A percentile compares a stretch with the other conserved stretches of the same genome.
These are phyloP conservation scores for Ganoderma leucocontextum DNA, from an alignment of 1,284 basidiomycete species.

Conservation along the genomic window DNA sequence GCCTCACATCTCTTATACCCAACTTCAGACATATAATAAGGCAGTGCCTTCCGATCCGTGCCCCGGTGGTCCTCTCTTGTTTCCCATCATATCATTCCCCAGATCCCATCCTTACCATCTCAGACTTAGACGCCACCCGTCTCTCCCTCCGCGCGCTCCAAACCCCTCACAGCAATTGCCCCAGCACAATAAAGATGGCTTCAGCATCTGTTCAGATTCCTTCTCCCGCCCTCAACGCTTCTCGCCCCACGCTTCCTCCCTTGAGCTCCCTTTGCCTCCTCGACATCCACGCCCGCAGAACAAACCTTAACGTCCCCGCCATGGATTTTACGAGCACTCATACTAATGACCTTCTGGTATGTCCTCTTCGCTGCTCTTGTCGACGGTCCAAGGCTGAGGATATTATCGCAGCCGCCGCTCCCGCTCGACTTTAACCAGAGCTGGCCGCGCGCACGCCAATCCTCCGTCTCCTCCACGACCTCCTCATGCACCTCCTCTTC, in stretches of 20 bases:
- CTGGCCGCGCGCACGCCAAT: slow-evolving; percentile 41
- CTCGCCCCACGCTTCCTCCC: slow-evolving; percentile 65
- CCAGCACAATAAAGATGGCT: slow-evolving; percentile 37
- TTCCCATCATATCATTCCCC: slow-evolving; percentile 23
- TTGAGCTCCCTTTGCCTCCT: slow-evolving; percentile 61
- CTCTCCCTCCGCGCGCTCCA: slow-evolving; percentile 3
- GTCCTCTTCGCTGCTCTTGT: slow-evolving; percentile 9
- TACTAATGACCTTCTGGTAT: slow-evolving; percentile 32
- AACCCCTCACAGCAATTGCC: slow-evolving; percentile 28
- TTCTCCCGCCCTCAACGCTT: slow-evolving; percentile 21
- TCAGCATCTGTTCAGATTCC: slow-evolving; percentile 35
- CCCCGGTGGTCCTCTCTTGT: slow-evolving; percentile 43
- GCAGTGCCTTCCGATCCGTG: slow-evolving; percentile 45
- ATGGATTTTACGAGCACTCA: slow-evolving; percentile 27
- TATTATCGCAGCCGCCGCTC: slow-evolving; percentile 19
- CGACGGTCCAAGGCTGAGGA: background rate
- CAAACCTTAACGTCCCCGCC: slow-evolving; percentile 18
- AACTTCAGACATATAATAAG: slow-evolving; percentile 38
- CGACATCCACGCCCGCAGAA: slow-evolving; percentile 40
- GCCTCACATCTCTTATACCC: slow-evolving; percentile 39
- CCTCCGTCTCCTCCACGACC: slow-evolving; percentile 43
- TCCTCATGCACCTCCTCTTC: slow-evolving; percentile 34
- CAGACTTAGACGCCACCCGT: slow-evolving; percentile 22
- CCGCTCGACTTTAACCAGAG: slow-evolving; percentile 26
- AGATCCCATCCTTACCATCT: slow-evolving; percentile 16